Conservation (phyloP, 169 alveolate species). For the Perkinsus olseni region DNA sequence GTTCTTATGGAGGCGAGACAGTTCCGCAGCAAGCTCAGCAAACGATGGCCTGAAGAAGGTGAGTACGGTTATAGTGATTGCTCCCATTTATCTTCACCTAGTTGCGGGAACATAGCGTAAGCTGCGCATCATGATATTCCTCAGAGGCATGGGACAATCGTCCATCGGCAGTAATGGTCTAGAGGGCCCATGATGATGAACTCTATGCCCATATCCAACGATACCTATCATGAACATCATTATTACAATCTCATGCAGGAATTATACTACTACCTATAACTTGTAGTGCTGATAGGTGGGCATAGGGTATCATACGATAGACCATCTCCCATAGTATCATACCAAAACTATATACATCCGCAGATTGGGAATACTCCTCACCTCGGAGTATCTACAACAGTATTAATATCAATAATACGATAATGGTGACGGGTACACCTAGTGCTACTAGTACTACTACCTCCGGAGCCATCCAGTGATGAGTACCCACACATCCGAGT, state of each 20-base stretch:
- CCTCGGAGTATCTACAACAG: constrained; percentile 49
- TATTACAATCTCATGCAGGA: neutral
- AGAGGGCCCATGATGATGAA: neutral
- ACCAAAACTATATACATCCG: constrained; percentile 70
- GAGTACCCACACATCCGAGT: constrained; percentile 62
- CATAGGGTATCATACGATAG: constrained; percentile 52
- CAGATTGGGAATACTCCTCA: constrained; percentile 51
- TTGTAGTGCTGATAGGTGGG: neutral
- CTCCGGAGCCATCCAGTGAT: constrained; percentile 80
- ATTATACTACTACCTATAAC: neutral
- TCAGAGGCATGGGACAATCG: neutral
- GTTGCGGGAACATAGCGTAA: neutral
- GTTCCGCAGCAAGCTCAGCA: neutral
- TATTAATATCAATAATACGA: too few relatives aligned
- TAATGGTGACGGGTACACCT: too few relatives aligned
- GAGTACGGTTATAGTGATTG: neutral
- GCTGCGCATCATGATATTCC: neutral
- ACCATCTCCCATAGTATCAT: constrained; percentile 65
- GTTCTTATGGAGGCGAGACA: neutral
- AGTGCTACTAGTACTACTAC: neutral
- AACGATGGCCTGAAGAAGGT: neutral
- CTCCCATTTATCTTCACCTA: neutral
- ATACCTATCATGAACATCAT: neutral
- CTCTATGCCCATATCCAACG: neutral
- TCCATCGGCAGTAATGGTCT: neutral